Percentiles rank a stretch among this genome's conserved stretches.
These are phyloP conservation scores for Salix exigua DNA, from an alignment of 345 rosid species.

Conservation along the genomic window DNA sequence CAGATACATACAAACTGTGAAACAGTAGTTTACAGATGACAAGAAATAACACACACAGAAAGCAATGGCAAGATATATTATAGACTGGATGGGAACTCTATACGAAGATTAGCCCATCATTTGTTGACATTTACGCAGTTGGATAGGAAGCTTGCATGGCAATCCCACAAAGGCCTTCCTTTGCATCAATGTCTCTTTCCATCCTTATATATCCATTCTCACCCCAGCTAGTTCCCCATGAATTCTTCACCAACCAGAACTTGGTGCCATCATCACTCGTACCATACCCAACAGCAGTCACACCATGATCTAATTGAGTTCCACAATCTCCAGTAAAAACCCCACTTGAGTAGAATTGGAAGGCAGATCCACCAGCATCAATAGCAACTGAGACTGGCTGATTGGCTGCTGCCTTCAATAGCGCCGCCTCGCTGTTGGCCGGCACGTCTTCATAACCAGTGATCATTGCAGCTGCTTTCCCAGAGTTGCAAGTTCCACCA, in stretches of 20 bases:
- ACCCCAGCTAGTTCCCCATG: conserved; percentile 25
- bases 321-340: conserved; percentile 19
- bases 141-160: conserved; percentile 29
- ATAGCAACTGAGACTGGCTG: conserved; percentile 28
- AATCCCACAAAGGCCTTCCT: conserved; percentile 22
- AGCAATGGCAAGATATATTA: not conserved
- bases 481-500: conserved; percentile 11
- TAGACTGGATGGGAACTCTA: not conserved
- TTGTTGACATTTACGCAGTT: conserved; percentile 7
- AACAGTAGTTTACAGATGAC: no score
- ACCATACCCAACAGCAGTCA: conserved; percentile 22
- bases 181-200: conserved; percentile 9
- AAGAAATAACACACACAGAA: no score
- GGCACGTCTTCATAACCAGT: conserved; percentile 14
- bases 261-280: conserved; percentile 7
- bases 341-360: conserved; percentile 22
- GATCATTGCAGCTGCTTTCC: conserved; percentile 2
- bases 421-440: conserved; percentile 14
- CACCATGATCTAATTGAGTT: conserved; percentile 20
- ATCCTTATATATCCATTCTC: conserved; percentile 24
- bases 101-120: not conserved
- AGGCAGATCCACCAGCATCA: conserved; percentile 19
- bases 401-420: conserved; percentile 16
- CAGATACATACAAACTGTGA: no score
- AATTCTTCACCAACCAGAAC: conserved; percentile 26